Evolutionary conservation across 345 rosid species (phyloP), one percentile per base, ranked within the genome.

Genomic region (Geranium brycei): DNA sequence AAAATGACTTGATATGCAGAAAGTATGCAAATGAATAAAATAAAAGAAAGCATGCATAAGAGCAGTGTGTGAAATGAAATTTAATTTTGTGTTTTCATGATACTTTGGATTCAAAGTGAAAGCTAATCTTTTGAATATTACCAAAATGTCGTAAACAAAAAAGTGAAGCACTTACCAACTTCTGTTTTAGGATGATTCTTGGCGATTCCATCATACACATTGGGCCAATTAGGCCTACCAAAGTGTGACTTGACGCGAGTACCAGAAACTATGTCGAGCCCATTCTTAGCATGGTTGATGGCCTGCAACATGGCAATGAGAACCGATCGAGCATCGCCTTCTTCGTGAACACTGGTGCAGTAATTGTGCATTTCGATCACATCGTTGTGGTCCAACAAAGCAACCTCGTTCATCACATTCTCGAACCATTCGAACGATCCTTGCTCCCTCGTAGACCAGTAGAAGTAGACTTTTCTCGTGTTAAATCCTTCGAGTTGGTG

Each of bases 361-460:
- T 91, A 88, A 63, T 88, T 88, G 55, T 91, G 96, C 1, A 91
- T 79, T 66, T 91, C 97, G 7, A 91, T 86, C 8, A 83, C 77
- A 2, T 72, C 73, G 69, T 74, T 79, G 63, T 91, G 84, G 51
- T 88, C 93, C 87, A 85, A 67, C 60, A 85, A 91, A 0, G 96
- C 80, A 15, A 88, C 91, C 73, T 91, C 97, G 17, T 88, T 75
- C 97, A 91, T 91, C 31, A 91, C 80, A 57, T 91, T 93, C 68
- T 88, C 88, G 73, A 91, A 91, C 97, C 97, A 91, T 56, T 91
- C 91, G 69, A 88, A 91, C 3, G 97, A 91, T 11, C 97, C 96
- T 59, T 91, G 97, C 16, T 91, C 97, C 15, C 93, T 65, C 1
- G 97, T 88, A 28, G 86, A 91, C 96, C 96, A 91, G 16, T 91